A percentile compares a stretch with the other conserved stretches of the same genome.
These are phyloP conservation scores for Chenopodium suecicum DNA, from an alignment of 148 eudicot genomes.

Conservation along the genomic window DNA sequence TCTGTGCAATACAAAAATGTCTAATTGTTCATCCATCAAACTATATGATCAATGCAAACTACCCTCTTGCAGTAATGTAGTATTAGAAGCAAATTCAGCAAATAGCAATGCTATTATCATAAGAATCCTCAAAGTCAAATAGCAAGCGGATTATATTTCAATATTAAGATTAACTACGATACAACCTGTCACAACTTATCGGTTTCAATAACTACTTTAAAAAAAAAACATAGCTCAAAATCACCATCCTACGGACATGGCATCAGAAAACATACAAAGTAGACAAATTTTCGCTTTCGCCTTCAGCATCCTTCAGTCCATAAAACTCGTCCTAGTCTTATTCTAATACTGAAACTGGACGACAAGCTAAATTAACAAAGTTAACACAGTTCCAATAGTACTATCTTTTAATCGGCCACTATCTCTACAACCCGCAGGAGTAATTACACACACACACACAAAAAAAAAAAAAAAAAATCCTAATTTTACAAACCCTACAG, in stretches of 20 bases:
- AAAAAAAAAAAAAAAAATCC: background rate
- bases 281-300: background rate
- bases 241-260: background rate
- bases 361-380: background rate
- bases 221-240: background rate
- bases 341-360: background rate
- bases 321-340: background rate
- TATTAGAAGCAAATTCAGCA: background rate
- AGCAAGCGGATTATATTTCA: background rate
- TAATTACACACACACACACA: background rate
- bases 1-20: background rate
- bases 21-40: background rate
- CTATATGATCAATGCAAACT: background rate
- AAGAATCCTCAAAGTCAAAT: background rate
- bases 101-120: background rate
- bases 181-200: background rate
- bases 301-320: background rate
- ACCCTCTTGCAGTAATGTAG: background rate
- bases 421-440: background rate
- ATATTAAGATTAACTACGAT: background rate
- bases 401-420: background rate
- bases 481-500: background rate
- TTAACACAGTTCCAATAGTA: background rate
- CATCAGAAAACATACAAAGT: background rate
- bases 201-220: background rate